Evolutionary conservation across 352 stramenopile genomes (phyloP), one percentile per base, ranked within the genome.

Genomic region (Vaucheria bursata): DNA sequence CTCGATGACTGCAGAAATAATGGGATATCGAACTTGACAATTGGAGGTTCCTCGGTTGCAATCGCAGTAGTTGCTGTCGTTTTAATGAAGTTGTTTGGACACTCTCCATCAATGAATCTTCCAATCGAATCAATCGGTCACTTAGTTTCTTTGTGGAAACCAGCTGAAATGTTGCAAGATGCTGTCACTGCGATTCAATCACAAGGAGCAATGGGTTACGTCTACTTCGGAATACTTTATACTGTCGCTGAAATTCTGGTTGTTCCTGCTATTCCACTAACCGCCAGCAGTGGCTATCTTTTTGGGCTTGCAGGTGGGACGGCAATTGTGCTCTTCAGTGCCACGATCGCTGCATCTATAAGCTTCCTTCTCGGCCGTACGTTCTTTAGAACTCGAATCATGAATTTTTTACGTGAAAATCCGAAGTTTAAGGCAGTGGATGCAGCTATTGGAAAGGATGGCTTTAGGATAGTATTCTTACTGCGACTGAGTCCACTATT

Each of bases 231-330:
- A 8, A 53, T 87, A 0, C 81, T 90, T 31, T 92, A 92, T 70
- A 84, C 88, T 6, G 49, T 89, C 32, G 88, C 88, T 0, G 88
- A 92, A 85, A 84, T 92, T n/a, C 78, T 92, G 18, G 88, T 87
- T 0, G 87, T 91, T 53, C 88, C 88, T 1, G 88, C 88, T 0
- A 76, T 89, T 82, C 88, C 76, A 29, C 79, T 92, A 0, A 91
- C 88, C 25, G 85, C 87, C 18, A 87, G 81, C 29, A 86, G 86
- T 25, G 88, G 88, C 32, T 91, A 90, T 78, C 77, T 92, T 0
- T 92, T 92, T 81, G 88, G 88, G 0, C 72, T 85, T 1, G 37
- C 85, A 0, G 38, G 80, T 38, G 88, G 88, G 18, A 91, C 88
- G 6, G 74, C 78, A 12, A 74, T 89, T 1, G 89, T 91, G 29